Evolutionary conservation across 2,329 filamentous ascomycete genomes (phyloP).

Genomic region (Rhynchosporium agropyri): DNA sequence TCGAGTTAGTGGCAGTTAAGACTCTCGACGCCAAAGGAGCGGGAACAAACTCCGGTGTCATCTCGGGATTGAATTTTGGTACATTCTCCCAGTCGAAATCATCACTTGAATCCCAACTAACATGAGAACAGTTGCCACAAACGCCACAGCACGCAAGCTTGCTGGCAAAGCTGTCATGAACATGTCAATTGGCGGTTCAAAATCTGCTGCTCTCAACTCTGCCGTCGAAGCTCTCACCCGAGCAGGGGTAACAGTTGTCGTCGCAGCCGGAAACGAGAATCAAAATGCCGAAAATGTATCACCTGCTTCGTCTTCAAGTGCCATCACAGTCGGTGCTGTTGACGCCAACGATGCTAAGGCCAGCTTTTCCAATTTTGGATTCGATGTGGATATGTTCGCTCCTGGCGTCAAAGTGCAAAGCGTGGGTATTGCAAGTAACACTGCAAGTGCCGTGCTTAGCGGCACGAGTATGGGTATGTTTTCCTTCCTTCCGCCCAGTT

Average conservation of each 20-base stretch:
- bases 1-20: constrained; percentile 45
- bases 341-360: constrained; percentile 46
- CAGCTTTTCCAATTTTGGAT: constrained; percentile 55
- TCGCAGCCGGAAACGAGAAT: constrained; percentile 57
- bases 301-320: constrained; percentile 51
- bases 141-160: constrained; percentile 41
- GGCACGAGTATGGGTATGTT: constrained; percentile 60
- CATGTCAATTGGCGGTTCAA: constrained; percentile 54
- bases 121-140: constrained; percentile 34
- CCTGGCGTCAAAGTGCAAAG: constrained; percentile 52
- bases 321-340: constrained; percentile 56
- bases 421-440: constrained; percentile 49
- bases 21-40: constrained; percentile 44
- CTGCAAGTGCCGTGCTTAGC: constrained; percentile 52
- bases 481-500: not conserved
- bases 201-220: constrained; percentile 52
- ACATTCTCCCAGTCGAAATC: constrained; percentile 55
- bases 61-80: constrained; percentile 57
- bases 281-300: constrained; percentile 47
- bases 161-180: constrained; percentile 51
- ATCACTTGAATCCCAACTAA: constrained; percentile 54
- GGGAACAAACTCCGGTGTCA: constrained; percentile 53
- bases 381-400: constrained; percentile 53
- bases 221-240: constrained; percentile 50
- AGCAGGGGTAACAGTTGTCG: constrained; percentile 54